Base-by-base conservation (phyloP, 2,329 filamentous ascomycete genomes). In the Falciphora oryzae region DNA sequence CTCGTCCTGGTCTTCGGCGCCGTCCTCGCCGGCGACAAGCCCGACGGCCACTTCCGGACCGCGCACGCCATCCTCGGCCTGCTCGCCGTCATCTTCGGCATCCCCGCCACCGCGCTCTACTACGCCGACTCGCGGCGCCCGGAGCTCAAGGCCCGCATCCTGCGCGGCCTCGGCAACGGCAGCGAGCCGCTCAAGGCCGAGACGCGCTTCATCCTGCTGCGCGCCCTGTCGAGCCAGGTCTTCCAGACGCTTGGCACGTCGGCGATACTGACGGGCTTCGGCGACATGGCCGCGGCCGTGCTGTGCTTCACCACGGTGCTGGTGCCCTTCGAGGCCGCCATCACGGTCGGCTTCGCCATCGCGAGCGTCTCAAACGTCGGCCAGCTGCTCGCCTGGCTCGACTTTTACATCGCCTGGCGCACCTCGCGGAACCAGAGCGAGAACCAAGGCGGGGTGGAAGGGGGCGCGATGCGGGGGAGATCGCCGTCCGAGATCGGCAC, bases 1-100 rank as follows among this genome's bases (percentile, higher is more conserved):
- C 13, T 71, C 6, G 62, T 73, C 7, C 60, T 74, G 28, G 57
- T 75, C 11, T 73, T 74, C 29, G 74, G 74, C 22, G 29, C 68
- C 18, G 58, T 75, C 10, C 62, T 69, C 1, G 65, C 65, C 3
- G 68, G 73, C 0, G 67, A 67, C 11, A 35, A 44, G 44, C 31
- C 32, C 22, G 64, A 70, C 0, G 64, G 61, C 1, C 71, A 76
- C 53, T 74, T 75, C 65, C 66, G 68, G 11, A 72, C 71, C 4
- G 65, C 69, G 3, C 74, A 76, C 69, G 72, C 27, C 67, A n/a
- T 75, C 14, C 22, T 71, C 31, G 71, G 70, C 16, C 53, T 74
- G 3, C 67, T 63, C 28, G 27, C 56, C 29, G 50, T 63, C 38
- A 32, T 63, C 53, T 18, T 63, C 13, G 62, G 28, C 53, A 32